Conservation (phyloP, 768 basidiomycete species). For the Pleurotus ostreatus region DNA sequence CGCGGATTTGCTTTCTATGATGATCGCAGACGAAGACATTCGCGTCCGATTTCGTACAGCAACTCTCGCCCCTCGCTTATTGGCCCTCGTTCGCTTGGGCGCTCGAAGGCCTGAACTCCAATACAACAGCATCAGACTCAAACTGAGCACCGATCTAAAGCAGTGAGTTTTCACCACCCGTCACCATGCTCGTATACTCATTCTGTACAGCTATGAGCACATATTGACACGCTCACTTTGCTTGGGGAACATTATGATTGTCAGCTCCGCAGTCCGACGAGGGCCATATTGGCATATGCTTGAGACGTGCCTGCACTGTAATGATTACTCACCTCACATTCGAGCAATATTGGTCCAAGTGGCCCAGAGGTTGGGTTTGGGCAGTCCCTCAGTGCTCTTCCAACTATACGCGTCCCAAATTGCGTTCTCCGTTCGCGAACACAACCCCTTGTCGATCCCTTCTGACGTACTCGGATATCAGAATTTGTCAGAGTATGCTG, state of each 20-base stretch:
- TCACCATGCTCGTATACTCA: neutral
- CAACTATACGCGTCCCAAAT: slow-evolving; percentile 76
- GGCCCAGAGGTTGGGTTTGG: slow-evolving; percentile 64
- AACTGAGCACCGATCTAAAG: slow-evolving; percentile 39
- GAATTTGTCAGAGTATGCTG: slow-evolving; percentile 61
- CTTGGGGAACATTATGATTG: slow-evolving; percentile 75
- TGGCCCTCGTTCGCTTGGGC: slow-evolving; percentile 42
- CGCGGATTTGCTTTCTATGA: slow-evolving; percentile 40
- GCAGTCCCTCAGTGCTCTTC: slow-evolving; percentile 60
- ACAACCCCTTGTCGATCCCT: slow-evolving; percentile 54
- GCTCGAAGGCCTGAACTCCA: slow-evolving; percentile 26
- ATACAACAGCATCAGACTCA: slow-evolving; percentile 45
- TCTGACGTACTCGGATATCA: slow-evolving; percentile 73
- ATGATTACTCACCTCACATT: slow-evolving; percentile 34
- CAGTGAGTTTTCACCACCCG: slow-evolving; percentile 35
- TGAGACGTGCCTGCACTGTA: slow-evolving; percentile 52
- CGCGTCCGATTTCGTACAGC: slow-evolving; percentile 81
- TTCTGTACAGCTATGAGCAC: slow-evolving; percentile 54
- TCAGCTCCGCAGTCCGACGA: slow-evolving; percentile 70
- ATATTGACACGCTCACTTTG: slow-evolving; percentile 72
- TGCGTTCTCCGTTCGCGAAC: slow-evolving; percentile 58
- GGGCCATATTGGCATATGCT: slow-evolving; percentile 88
- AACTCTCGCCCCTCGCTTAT: slow-evolving; percentile 51
- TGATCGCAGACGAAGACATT: slow-evolving; percentile 71
- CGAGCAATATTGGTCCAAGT: slow-evolving; percentile 57